Evolutionary conservation across 1,284 basidiomycete genomes (phyloP).

Genomic region (Naganishia sp.): DNA sequence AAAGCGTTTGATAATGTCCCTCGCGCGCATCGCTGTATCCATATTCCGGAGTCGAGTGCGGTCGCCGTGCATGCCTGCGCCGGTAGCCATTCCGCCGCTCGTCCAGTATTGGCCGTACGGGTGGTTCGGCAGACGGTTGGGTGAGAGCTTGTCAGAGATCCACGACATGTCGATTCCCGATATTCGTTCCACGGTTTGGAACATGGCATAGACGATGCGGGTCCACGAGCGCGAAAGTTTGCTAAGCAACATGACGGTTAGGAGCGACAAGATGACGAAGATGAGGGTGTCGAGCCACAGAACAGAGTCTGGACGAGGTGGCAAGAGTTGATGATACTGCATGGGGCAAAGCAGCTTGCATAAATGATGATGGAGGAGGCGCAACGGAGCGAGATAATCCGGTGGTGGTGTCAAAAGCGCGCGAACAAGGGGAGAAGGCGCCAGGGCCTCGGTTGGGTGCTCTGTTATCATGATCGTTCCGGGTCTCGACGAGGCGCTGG

Average conservation of each 20-base stretch:
- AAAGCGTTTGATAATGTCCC: slow-evolving; percentile 19
- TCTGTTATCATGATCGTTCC: not conserved
- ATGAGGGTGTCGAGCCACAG: slow-evolving; percentile 36
- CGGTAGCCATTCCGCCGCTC: not conserved
- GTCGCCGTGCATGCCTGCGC: not conserved
- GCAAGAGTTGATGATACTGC: slow-evolving; percentile 5
- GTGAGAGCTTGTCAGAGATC: slow-evolving; percentile 15
- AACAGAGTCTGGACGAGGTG: slow-evolving; percentile 9
- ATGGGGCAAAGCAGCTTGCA: slow-evolving; percentile 22
- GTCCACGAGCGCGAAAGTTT: slow-evolving; percentile 28
- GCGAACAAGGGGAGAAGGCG: slow-evolving; percentile 4
- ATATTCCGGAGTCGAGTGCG: slow-evolving; percentile 16
- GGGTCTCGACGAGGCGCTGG: not conserved
- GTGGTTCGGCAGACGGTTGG: not conserved
- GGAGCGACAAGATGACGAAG: slow-evolving; percentile 1
- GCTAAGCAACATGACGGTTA: slow-evolving; percentile 48
- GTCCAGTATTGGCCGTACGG: slow-evolving; percentile 15
- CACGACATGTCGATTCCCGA: slow-evolving; percentile 24
- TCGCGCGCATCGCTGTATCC: slow-evolving; percentile 23
- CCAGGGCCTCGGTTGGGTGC: not conserved
- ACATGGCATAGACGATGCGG: slow-evolving; percentile 2
- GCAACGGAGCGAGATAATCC: slow-evolving; percentile 16
- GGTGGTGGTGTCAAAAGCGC: slow-evolving; percentile 17
- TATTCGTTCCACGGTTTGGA: slow-evolving; percentile 1
- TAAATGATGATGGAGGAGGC: slow-evolving; percentile 16